Conservation (phyloP, 352 stramenopile genomes). For the Hyaloperonospora brassicae region DNA sequence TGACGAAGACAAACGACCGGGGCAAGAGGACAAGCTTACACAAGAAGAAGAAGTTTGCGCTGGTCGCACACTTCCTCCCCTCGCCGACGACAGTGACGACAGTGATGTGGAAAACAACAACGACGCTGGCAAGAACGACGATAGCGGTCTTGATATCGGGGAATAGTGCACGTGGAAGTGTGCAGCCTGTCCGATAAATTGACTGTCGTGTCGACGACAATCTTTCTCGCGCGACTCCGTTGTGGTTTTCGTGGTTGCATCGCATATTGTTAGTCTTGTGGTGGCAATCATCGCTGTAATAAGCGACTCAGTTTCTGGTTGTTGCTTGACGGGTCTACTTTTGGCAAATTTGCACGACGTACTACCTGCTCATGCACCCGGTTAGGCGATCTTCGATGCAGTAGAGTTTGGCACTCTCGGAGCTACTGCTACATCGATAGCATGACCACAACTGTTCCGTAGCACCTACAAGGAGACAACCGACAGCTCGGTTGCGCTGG, state of each 20-base stretch:
- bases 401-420: too few relatives aligned
- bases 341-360: too few relatives aligned
- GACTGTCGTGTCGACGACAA: too few relatives aligned
- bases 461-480: too few relatives aligned
- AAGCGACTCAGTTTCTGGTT: background rate
- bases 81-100: slow-evolving; percentile 25
- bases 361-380: too few relatives aligned
- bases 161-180: slow-evolving; percentile 30
- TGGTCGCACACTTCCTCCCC: slow-evolving; percentile 23
- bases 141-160: slow-evolving; percentile 27
- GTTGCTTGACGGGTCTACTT: background rate
- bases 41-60: slow-evolving; percentile 11
- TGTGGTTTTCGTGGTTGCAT: too few relatives aligned
- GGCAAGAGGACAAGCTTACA: background rate
- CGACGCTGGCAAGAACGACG: slow-evolving; percentile 16
- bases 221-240: too few relatives aligned
- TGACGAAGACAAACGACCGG: slow-evolving; percentile 23
- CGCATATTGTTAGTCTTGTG: too few relatives aligned
- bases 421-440: too few relatives aligned
- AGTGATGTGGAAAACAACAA: slow-evolving; percentile 23
- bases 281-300: background rate
- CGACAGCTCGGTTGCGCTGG: too few relatives aligned
- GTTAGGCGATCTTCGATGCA: too few relatives aligned
- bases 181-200: background rate
- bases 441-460: too few relatives aligned